Base-by-base conservation (phyloP, 805 yeast species). In the Kockiozyma suomiensis region DNA sequence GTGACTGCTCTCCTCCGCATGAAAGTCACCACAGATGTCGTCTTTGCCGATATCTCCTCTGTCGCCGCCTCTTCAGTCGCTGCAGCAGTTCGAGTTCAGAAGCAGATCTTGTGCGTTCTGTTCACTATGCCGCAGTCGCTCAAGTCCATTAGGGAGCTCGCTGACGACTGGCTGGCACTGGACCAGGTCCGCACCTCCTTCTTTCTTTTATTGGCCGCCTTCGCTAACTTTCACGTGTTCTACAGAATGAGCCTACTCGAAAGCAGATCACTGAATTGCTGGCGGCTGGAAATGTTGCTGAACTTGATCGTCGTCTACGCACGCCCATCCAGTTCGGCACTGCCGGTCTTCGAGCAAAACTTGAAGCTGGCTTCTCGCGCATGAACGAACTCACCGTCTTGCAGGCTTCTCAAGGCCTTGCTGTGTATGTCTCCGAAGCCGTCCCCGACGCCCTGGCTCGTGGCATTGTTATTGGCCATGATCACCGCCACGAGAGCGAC, bases 331-430 rank as follows among this genome's bases (percentile, higher is more conserved):
- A 84, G 12, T 93, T 93, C 73, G 98, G 98, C 0, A 93, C 98
- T 0, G 97, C 98, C 1, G 67, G 67, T 45, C 81, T 94, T 50
- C 78, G 99, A 28, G 83, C 96, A 1, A 76, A 79, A 23, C 91
- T 94, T 97, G 92, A 85, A 62, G 90, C 97, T 0, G 98, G 99
- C 0, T 91, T 88, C 70, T 81, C 84, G 54, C 82, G 91, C 66
- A 88, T 94, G 93, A 93, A 94, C 73, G 87, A 86, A 63, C 86
- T 93, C 17, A 90, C 97, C 0, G 87, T 93, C 1, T 70, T 90
- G 47, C 98, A 93, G 75, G 92, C 98, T 0, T 85, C 97, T 0
- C 96, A 90, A 68, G 79, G 78, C 12, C 70, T 75, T 15, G 77
- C 76, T 0, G 66, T 53, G 60, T 78, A 76, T 52, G 69, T 70